phyloP scores from a whole-genome alignment of 176 grass and related monocot species.

The Luzula sylvatica region DNA sequence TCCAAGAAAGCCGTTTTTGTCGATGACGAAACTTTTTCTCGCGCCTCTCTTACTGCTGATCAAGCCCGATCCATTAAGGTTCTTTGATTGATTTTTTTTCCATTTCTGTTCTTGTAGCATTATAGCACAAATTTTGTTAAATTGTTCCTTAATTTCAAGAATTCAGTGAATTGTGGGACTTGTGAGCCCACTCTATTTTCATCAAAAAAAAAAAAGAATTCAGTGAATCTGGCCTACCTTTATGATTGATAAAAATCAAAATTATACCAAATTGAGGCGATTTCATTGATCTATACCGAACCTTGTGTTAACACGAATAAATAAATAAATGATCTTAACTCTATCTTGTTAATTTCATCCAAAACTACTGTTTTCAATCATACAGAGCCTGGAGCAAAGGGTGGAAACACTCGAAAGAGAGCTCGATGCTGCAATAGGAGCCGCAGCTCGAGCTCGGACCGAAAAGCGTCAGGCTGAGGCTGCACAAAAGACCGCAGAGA shows the following conservation, averaged over 20 bases:
- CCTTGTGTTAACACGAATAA: no score
- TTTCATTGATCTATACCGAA: no score
- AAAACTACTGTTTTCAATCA: neutral
- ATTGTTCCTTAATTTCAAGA: neutral
- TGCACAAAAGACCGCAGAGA: conserved; percentile 58
- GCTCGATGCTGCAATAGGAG: conserved; percentile 77
- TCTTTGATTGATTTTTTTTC: neutral
- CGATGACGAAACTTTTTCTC: conserved; percentile 78
- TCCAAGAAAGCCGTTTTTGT: conserved; percentile 75
- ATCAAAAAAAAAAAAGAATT: neutral
- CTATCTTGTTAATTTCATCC: no score
- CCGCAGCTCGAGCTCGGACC: conserved; percentile 73
- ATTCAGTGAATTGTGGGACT: neutral
- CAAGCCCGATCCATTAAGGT: conserved; percentile 89
- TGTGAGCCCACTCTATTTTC: no score
- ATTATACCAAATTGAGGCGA: conserved; percentile 2
- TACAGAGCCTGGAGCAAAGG: conserved; percentile 72
- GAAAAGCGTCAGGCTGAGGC: conserved; percentile 90
- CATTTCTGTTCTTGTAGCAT: no score
- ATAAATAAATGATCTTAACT: no score
- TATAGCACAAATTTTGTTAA: no score
- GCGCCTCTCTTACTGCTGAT: conserved; percentile 70
- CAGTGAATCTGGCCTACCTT: neutral
- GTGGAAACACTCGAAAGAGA: conserved; percentile 84
- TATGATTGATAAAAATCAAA: neutral